Percentiles rank a stretch among this genome's conserved stretches.
These are phyloP conservation scores for Balamuthia mandrillaris DNA, from an alignment of 208 protist species.

Conservation along the genomic window DNA sequence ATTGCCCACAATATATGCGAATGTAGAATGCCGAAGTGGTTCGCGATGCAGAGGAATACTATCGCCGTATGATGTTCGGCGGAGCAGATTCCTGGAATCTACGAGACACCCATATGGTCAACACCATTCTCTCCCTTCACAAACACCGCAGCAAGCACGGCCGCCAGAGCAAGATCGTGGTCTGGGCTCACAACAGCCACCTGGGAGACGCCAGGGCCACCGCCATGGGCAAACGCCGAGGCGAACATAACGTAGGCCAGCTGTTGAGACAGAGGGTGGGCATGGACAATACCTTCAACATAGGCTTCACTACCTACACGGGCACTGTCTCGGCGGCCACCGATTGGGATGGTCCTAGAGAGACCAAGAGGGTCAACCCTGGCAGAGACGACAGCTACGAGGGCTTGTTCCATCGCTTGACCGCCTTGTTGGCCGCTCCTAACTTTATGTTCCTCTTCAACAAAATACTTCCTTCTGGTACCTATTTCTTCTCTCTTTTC, in stretches of 20 bases:
- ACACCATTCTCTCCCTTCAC: background rate
- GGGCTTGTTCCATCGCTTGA: too few species aligned
- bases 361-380: too few species aligned
- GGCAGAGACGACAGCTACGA: too few species aligned
- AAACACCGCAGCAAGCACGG: slow-evolving; percentile 28
- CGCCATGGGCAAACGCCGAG: background rate
- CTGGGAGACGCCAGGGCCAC: slow-evolving; percentile 32
- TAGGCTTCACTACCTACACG: slow-evolving; percentile 40
- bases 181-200: slow-evolving; percentile 52
- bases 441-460: too few species aligned
- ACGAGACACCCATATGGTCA: slow-evolving; percentile 12
- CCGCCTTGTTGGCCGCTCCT: too few species aligned
- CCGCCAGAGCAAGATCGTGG: background rate
- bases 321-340: slow-evolving; percentile 42
- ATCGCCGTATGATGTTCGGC: background rate
- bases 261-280: slow-evolving; percentile 24
- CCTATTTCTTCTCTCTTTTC: too few species aligned
- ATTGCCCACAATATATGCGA: background rate
- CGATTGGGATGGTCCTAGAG: too few species aligned
- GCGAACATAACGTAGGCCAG: background rate
- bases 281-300: background rate
- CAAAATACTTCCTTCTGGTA: too few species aligned
- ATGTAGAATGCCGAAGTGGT: slow-evolving; percentile 13
- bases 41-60: slow-evolving; percentile 31
- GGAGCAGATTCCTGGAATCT: slow-evolving; percentile 34